These are phyloP conservation scores for Dactylella cylindrospora DNA, from an alignment of 2,329 filamentous ascomycete genomes.

Conservation along the genomic window DNA sequence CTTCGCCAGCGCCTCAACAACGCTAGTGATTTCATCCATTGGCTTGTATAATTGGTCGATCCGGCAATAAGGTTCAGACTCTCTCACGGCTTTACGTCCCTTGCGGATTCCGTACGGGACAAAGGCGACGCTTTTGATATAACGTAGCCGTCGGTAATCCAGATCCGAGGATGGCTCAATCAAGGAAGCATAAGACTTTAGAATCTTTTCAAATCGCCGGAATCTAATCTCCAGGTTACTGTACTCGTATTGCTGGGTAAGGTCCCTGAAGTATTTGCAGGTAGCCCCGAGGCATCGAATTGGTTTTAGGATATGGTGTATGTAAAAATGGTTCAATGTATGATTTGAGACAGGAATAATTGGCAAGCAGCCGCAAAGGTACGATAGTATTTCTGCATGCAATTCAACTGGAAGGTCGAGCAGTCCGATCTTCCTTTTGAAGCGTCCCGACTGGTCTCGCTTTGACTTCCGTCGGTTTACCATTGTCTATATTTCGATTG, in stretches of 20 bases:
- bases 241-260: not conserved
- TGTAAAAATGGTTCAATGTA: not conserved
- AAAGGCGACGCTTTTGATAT: not conserved
- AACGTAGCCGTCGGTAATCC: not conserved
- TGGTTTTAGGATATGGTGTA: not conserved
- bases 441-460: no score
- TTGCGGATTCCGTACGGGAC: not conserved
- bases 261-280: not conserved
- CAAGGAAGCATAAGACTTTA: not conserved
- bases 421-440: not conserved
- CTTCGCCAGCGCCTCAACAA: not conserved
- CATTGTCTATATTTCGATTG: no score
- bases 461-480: no score
- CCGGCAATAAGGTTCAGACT: not conserved
- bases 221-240: not conserved
- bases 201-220: not conserved
- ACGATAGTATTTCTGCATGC: not conserved
- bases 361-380: not conserved
- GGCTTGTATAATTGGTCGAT: not conserved
- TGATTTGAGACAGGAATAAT: constrained; percentile 1
- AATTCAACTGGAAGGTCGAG: constrained; percentile 6
- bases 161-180: not conserved
- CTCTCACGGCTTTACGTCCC: no score
- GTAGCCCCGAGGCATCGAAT: not conserved
- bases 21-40: not conserved